Conservation (phyloP, 805 yeast species). For the Candida wancherniae region DNA sequence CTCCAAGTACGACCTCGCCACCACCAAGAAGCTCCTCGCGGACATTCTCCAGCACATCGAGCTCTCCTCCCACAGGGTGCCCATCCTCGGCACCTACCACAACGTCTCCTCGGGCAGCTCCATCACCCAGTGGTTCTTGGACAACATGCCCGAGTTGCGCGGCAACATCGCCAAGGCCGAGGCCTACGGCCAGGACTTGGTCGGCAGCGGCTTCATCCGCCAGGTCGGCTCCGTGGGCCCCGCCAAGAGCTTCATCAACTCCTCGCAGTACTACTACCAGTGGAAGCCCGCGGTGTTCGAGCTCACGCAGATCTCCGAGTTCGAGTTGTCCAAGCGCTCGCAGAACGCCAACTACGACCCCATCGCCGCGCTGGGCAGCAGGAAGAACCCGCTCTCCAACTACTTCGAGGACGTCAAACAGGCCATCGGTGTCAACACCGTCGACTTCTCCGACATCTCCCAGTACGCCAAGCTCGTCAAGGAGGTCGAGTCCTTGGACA, state of each 20-base stretch:
- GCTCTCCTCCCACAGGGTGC: conserved; percentile 50
- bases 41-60: conserved; percentile 43
- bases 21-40: conserved; percentile 30
- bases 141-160: conserved; percentile 38
- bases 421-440: conserved; percentile 38
- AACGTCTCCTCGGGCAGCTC: conserved; percentile 58
- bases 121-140: conserved; percentile 56
- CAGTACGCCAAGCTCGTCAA: conserved; percentile 47
- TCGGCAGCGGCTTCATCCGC: conserved; percentile 55
- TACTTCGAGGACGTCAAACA: conserved; percentile 43
- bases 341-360: conserved; percentile 10
- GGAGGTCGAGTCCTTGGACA: conserved; percentile 58
- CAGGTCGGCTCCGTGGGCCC: conserved; percentile 55
- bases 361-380: conserved; percentile 13
- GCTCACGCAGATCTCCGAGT: conserved; percentile 26
- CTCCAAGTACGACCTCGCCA: conserved; percentile 22
- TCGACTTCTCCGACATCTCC: conserved; percentile 47
- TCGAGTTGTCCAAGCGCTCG: conserved; percentile 9
- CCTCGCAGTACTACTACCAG: conserved; percentile 70
- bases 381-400: conserved; percentile 18
- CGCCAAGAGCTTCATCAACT: conserved; percentile 60
- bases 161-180: conserved; percentile 59
- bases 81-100: conserved; percentile 65
- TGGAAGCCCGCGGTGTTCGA: conserved; percentile 72
- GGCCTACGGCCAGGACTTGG: conserved; percentile 65